Percentiles rank a stretch among this genome's conserved stretches.
Conservation (phyloP, 768 basidiomycete genomes). For the Boletus rex-veris region DNA sequence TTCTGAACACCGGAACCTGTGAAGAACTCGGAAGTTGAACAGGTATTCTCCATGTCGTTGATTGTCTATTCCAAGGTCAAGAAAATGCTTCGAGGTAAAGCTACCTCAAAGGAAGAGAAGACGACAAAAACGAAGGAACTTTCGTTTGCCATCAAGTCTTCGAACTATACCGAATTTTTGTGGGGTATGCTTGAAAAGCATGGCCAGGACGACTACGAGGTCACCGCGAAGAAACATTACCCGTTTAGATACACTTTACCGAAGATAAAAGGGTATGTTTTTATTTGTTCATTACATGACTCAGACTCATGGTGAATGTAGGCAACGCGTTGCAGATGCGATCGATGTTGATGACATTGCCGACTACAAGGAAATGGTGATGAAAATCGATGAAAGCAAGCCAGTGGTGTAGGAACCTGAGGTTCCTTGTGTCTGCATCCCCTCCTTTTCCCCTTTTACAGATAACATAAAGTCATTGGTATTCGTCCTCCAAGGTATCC, state of each 20-base stretch:
- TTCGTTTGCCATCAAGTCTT: neutral
- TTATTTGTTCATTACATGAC: too few relatives aligned
- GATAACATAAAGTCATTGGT: too few relatives aligned
- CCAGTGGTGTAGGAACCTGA: too few relatives aligned
- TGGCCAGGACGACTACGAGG: neutral
- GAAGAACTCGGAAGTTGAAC: neutral
- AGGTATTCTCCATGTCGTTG: neutral
- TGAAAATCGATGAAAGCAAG: too few relatives aligned
- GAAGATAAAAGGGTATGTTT: neutral
- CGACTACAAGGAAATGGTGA: too few relatives aligned
- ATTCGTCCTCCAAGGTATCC: too few relatives aligned
- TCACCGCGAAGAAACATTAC: neutral
- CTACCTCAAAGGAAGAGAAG: conserved; percentile 1
- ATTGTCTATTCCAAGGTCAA: conserved; percentile 4
- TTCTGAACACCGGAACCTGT: neutral
- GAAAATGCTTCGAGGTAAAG: neutral
- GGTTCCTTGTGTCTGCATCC: too few relatives aligned
- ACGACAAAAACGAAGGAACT: neutral
- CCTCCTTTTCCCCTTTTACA: too few relatives aligned
- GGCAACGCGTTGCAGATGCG: too few relatives aligned
- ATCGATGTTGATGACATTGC: too few relatives aligned
- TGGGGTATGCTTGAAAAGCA: neutral
- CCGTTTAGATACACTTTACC: neutral
- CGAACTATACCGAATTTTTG: neutral
- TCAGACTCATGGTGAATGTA: too few relatives aligned